Percentiles rank a stretch among this genome's conserved stretches.
These are phyloP conservation scores for Macroventuria anomochaeta DNA, from an alignment of 2,329 filamentous ascomycete genomes.

Conservation along the genomic window DNA sequence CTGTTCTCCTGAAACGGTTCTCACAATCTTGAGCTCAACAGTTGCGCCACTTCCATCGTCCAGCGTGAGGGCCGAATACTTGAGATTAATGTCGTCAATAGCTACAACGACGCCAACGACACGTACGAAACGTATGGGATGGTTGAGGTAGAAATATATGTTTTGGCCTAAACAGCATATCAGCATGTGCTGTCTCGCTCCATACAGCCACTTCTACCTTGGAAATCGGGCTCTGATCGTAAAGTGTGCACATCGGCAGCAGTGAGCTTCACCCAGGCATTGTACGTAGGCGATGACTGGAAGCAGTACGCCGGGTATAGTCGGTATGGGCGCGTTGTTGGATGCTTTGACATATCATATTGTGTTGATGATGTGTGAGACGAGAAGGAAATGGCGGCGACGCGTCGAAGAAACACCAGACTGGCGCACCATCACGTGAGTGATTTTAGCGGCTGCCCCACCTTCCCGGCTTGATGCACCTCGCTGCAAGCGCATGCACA, in stretches of 20 bases:
- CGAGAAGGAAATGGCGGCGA: slow-evolving; percentile 15
- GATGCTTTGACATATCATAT: slow-evolving; percentile 41
- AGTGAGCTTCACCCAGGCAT: slow-evolving; percentile 68
- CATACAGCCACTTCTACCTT: slow-evolving; percentile 49
- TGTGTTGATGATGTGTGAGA: slow-evolving; percentile 27
- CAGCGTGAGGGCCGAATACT: slow-evolving; percentile 58
- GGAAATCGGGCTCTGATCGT: slow-evolving; percentile 56
- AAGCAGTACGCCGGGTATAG: slow-evolving; percentile 68
- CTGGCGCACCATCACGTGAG: slow-evolving; percentile 11
- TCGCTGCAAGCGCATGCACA: slow-evolving; percentile 6
- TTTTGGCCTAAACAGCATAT: slow-evolving; percentile 54
- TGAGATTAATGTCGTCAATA: slow-evolving; percentile 50
- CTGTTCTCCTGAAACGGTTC: slow-evolving; percentile 35
- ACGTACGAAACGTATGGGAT: slow-evolving; percentile 58
- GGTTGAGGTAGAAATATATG: slow-evolving; percentile 63
- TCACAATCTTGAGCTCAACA: slow-evolving; percentile 62
- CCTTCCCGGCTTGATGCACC: slow-evolving; percentile 7
- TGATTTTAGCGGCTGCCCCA: not conserved
- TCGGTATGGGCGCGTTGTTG: slow-evolving; percentile 32
- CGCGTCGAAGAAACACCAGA: slow-evolving; percentile 25
- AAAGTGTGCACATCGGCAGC: slow-evolving; percentile 62
- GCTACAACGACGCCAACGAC: slow-evolving; percentile 55
- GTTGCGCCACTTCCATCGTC: slow-evolving; percentile 68
- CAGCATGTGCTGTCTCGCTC: not conserved
- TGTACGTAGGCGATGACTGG: slow-evolving; percentile 65